Evolutionary conservation across 768 basidiomycete species (phyloP).

Genomic region (Aureoboletus auriporus): DNA sequence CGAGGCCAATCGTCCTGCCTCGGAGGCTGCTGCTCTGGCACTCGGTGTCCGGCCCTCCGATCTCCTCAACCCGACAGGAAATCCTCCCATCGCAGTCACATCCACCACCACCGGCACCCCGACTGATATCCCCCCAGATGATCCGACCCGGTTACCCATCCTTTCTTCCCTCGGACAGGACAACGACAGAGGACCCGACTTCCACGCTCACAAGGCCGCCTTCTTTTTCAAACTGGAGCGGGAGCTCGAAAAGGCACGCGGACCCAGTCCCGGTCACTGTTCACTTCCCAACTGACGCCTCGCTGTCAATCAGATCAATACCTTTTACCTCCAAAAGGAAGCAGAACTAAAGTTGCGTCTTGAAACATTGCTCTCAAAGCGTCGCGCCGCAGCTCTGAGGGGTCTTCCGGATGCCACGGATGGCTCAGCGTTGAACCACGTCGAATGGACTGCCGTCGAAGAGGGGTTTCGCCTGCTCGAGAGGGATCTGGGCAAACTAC

Average conservation of each 20-base stretch:
- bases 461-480: conserved; percentile 95
- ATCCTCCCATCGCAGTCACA: conserved; percentile 27
- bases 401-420: conserved; percentile 66
- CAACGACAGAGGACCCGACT: conserved; percentile 74
- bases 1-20: conserved; percentile 82
- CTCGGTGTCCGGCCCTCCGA: conserved; percentile 73
- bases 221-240: conserved; percentile 99
- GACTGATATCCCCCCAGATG: conserved; percentile 29
- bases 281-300: conserved; percentile 3
- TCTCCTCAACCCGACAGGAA: conserved; percentile 35
- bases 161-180: conserved; percentile 61
- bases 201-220: conserved; percentile 92
- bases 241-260: conserved; percentile 88
- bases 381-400: conserved; percentile 75
- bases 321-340: conserved; percentile 96
- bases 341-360: conserved; percentile 89
- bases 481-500: conserved; percentile 90
- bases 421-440: conserved; percentile 54
- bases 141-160: conserved; percentile 51
- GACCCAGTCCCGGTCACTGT: conserved; percentile 1
- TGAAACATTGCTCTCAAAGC: conserved; percentile 89
- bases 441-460: conserved; percentile 94
- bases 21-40: conserved; percentile 85
- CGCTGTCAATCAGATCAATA: conserved; percentile 74
- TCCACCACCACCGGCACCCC: conserved; percentile 13